These are phyloP conservation scores for Pythium guiyangense DNA, from an alignment of 352 stramenopile species.

Conservation along the genomic window DNA sequence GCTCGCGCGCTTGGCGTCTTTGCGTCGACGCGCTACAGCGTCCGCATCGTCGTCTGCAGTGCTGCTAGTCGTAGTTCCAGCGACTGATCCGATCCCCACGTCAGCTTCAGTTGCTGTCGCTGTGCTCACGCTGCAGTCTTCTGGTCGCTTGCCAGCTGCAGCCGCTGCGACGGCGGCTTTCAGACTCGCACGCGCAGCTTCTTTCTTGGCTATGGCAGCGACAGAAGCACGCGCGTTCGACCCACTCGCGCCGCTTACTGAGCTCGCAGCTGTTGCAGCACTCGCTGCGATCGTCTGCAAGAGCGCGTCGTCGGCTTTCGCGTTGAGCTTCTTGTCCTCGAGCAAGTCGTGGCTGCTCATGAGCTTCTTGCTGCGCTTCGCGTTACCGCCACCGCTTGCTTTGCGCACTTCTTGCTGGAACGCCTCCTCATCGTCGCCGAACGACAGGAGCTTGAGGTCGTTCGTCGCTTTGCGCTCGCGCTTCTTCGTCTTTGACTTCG, in stretches of 20 bases:
- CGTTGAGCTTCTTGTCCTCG: slow-evolving; percentile 57
- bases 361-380: slow-evolving; percentile 51
- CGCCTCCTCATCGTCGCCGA: slow-evolving; percentile 88
- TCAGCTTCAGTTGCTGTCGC: too few species aligned
- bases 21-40: background rate
- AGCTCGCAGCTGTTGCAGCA: background rate
- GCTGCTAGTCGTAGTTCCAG: too few species aligned
- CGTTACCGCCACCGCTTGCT: too few species aligned
- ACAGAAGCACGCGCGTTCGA: background rate
- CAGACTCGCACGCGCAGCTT: slow-evolving; percentile 20
- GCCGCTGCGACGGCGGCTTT: slow-evolving; percentile 10
- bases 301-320: slow-evolving; percentile 52
- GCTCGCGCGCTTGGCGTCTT: slow-evolving; percentile 10
- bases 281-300: slow-evolving; percentile 45
- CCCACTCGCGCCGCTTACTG: too few species aligned
- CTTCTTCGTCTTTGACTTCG: too few species aligned
- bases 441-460: slow-evolving; percentile 94
- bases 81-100: too few species aligned
- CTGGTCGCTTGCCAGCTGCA: background rate
- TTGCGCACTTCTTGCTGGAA: slow-evolving; percentile 39
- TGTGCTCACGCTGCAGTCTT: background rate
- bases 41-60: background rate
- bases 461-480: too few species aligned
- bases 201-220: slow-evolving; percentile 17
- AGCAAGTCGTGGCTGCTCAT: slow-evolving; percentile 74